phyloP scores from a whole-genome alignment of 129 eudicot genomes.

The Flaveria trinervia region DNA sequence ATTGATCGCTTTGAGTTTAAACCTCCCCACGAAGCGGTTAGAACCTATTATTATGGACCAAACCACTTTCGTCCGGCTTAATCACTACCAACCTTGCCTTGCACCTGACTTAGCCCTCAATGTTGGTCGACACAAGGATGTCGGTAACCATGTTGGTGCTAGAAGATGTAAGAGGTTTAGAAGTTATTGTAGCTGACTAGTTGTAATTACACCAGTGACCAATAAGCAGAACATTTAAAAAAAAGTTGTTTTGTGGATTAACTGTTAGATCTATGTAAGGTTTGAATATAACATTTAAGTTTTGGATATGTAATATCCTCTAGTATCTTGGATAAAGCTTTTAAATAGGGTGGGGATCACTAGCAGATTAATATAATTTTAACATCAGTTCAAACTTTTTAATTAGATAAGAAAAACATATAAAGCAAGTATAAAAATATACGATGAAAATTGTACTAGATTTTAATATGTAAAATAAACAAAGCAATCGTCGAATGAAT shows the following conservation, averaged over 20 bases:
- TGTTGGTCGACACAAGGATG: constrained; percentile 78
- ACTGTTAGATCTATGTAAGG: not conserved
- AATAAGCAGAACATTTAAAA: not conserved
- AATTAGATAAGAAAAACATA: too few species aligned
- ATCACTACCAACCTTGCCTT: constrained; percentile 72
- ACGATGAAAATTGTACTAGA: too few species aligned
- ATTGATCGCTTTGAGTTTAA: constrained; percentile 59
- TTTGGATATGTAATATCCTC: too few species aligned
- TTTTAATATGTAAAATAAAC: too few species aligned
- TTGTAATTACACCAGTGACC: constrained; percentile 1
- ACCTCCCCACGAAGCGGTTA: constrained; percentile 44
- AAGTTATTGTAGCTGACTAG: constrained; percentile 15
- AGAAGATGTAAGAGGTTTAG: constrained; percentile 76
- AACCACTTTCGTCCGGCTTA: constrained; percentile 56
- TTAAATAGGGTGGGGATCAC: too few species aligned
- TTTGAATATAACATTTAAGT: too few species aligned
- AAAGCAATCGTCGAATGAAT: too few species aligned
- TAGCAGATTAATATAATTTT: too few species aligned
- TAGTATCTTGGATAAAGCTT: too few species aligned
- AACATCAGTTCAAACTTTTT: too few species aligned
- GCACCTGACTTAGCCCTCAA: constrained; percentile 74
- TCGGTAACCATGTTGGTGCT: constrained; percentile 66
- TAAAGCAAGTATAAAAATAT: too few species aligned
- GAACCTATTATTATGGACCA: constrained; percentile 51
- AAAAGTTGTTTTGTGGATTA: not conserved